A percentile compares a stretch with the other conserved stretches of the same genome.
These are phyloP conservation scores for Schoenoplectus tabernaemontani DNA, from an alignment of 202 grass and related monocot genomes.

Conservation along the genomic window DNA sequence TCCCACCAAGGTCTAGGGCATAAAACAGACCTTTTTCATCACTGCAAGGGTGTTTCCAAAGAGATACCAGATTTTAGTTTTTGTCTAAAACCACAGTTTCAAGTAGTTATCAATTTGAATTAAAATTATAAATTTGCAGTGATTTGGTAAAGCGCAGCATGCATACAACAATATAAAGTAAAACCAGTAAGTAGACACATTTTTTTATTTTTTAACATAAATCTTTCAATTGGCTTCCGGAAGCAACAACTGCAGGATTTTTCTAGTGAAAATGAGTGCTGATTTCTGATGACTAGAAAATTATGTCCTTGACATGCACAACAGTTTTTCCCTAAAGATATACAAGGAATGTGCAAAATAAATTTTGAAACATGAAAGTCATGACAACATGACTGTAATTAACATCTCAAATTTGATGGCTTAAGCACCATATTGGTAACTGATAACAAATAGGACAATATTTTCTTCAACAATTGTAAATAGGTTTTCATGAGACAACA, in stretches of 20 bases:
- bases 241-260: neutral
- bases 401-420: neutral
- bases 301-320: neutral
- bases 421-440: neutral
- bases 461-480: neutral
- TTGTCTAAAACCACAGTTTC: neutral
- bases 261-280: neutral
- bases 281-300: neutral
- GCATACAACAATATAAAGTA: neutral
- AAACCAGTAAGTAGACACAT: neutral
- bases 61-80: neutral
- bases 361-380: neutral
- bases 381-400: neutral
- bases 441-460: neutral
- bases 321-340: neutral
- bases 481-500: neutral
- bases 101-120: neutral
- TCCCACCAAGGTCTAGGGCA: slow-evolving; percentile 90
- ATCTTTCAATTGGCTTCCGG: neutral
- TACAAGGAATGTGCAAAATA: neutral
- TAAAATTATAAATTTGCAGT: neutral
- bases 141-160: neutral
- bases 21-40: slow-evolving; percentile 65
- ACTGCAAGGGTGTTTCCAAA: slow-evolving; percentile 25
- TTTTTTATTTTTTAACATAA: neutral